Evolutionary conservation across 176 grass and related monocot species (phyloP), one percentile per base, ranked within the genome.

Genomic region (Saccharum spontaneum): DNA sequence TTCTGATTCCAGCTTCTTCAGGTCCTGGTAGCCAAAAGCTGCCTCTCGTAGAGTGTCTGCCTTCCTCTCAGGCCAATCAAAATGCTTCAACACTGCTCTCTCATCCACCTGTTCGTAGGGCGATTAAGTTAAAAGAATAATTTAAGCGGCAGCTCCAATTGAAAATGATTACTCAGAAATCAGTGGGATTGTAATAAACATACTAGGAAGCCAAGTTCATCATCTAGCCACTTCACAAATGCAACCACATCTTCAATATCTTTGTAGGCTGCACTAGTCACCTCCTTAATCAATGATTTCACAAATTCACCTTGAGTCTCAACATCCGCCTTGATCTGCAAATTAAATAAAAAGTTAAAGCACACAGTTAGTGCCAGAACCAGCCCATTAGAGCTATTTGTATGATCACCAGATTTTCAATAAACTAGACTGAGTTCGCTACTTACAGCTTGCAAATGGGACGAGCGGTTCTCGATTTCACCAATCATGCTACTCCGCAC

Each of bases 291-390:
- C 83, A 99, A 79, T 26, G 93, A 99, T 77, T 90, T 99, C 75
- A 99, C 97, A 80, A 99, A 99, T 83, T 94, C 97, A 79, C 97
- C 97, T 91, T 99, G 97, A 43, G 97, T 99, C 81, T 99, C 97
- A 55, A 99, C 91, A 86, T 99, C 97, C 0, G 91, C 97, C 78
- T 99, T 99, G 89, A 99, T 99, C 97, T 99, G 83, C 34, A 83
- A 83, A 84, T 84, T 26, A 23, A 49, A 82, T 16, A 20, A 49
- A 26, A 71, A 79, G 7, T 36, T 40, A 89, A 82, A 49, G 26
- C 34, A 52, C 30, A 71, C 33, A 46, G 52, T 67, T 57, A 86
- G 23, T 71, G 66, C 50, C 66, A 67, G 76, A 86, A 89, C 3
- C 48, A 84, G 22, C 36, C 67, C 17, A 30, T 31, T 80, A 28